Conservation (phyloP, 148 eudicot genomes). For the Spergularia marina region DNA sequence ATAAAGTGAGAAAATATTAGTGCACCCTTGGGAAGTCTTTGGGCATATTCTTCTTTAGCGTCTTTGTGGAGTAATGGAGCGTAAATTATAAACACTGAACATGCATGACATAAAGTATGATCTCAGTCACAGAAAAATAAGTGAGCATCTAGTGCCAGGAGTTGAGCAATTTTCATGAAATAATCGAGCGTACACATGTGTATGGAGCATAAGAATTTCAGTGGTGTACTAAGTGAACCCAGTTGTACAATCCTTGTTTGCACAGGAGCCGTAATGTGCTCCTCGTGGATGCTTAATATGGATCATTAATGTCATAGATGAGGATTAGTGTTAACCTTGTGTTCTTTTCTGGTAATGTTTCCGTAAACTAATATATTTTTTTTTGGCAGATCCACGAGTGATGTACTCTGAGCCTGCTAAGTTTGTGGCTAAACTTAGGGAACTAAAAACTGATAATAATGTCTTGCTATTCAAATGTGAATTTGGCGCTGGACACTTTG, state of each 20-base stretch:
- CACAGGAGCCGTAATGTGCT: not conserved
- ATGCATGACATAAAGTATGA: not conserved
- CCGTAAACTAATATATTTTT: constrained; percentile 6
- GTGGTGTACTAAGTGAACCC: not conserved
- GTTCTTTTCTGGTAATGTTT: constrained; percentile 2
- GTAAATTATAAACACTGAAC: too few relatives aligned
- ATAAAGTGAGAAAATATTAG: not conserved
- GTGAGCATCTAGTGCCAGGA: not conserved
- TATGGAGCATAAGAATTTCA: not conserved
- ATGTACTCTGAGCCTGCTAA: constrained; percentile 88
- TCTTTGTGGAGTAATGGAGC: too few relatives aligned
- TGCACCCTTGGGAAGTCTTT: not conserved
- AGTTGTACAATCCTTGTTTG: not conserved
- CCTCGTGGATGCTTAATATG: not conserved
- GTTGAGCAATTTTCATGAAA: not conserved
- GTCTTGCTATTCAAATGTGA: constrained; percentile 74
- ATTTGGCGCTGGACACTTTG: constrained; percentile 68
- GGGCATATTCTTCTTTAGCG: too few relatives aligned
- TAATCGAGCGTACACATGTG: not conserved
- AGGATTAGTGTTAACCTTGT: not conserved
- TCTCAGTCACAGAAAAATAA: constrained; percentile 1
- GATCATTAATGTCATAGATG: not conserved
- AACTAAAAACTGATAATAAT: constrained; percentile 68
- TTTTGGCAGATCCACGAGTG: constrained; percentile 67
- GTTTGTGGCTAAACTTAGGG: constrained; percentile 83